Evolutionary conservation across 805 yeast species (phyloP), one percentile per base, ranked within the genome.

Genomic region (Clavispora fructus): DNA sequence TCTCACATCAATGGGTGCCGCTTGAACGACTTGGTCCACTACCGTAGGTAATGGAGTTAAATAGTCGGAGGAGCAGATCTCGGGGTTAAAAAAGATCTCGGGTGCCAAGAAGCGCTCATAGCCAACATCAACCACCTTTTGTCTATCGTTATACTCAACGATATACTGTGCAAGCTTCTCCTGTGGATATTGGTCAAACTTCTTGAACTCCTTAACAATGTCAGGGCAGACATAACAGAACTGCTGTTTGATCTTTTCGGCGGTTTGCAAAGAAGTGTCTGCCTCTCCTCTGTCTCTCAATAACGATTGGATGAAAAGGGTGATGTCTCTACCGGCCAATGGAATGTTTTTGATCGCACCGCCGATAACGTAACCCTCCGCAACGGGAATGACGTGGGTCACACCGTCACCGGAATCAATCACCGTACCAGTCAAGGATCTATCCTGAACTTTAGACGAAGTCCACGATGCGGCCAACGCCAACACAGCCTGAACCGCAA

Each of bases 381-480:
- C 98, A 31, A 94, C 99, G 13, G 99, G 98, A 52, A 94, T 94
- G 40, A 94, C 98, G 66, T 94, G 99, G 11, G 99, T 94, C 4
- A 94, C 99, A 76, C 99, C 99, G 63, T 92, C 99, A 72, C 99
- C 99, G 2, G 95, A 85, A 64, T 94, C 99, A 58, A 94, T 92
- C 55, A 94, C 99, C 0, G 98, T 94, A 67, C 99, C 99, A 7
- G 99, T 94, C 57, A 94, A 75, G 1, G 98, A 89, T 67, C 97
- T 82, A 62, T 92, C 99, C 50, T 83, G 84, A 28, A 90, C 98
- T 64, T 94, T 94, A 14, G 96, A 82, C 12, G 96, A 87, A 6
- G 99, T 92, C 99, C 99, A 94, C 7, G 97, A 89, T 1, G 99
- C 99, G 7, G 99, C 99, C 57, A 94, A 76, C 0, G 99, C 99